phyloP scores from a whole-genome alignment of 495 filamentous ascomycete species.

The Copromyces sp. region DNA sequence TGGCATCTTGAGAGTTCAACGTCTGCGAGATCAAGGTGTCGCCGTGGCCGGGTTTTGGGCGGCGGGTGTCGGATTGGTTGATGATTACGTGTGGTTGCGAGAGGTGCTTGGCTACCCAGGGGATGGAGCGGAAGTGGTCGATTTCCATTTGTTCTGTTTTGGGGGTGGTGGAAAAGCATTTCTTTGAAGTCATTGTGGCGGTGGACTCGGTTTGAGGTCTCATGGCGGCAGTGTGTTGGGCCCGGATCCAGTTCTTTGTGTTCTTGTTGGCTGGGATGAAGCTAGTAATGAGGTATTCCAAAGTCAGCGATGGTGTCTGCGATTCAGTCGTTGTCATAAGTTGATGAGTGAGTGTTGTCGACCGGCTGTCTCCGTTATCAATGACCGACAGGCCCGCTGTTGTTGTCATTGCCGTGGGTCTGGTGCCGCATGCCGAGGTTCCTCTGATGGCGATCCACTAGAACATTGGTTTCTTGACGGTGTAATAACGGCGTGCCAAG shows the following conservation, averaged over 20 bases:
- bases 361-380: neutral
- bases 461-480: neutral
- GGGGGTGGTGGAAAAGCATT: neutral
- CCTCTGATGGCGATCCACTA: neutral
- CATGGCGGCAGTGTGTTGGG: neutral
- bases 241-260: neutral
- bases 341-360: neutral
- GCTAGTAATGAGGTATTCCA: neutral
- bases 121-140: conserved; percentile 41
- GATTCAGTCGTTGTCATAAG: neutral
- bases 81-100: conserved; percentile 17
- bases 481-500: neutral
- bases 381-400: neutral
- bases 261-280: neutral
- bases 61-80: conserved; percentile 28
- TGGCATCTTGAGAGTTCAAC: conserved; percentile 41
- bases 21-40: conserved; percentile 48
- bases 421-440: neutral
- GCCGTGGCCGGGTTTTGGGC: conserved; percentile 32
- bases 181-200: neutral
- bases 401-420: neutral
- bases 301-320: neutral
- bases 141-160: conserved; percentile 17
- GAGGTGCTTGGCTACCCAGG: conserved; percentile 48
- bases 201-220: neutral